Evolutionary conservation across 768 basidiomycete genomes (phyloP).

Genomic region (Russula sp.): DNA sequence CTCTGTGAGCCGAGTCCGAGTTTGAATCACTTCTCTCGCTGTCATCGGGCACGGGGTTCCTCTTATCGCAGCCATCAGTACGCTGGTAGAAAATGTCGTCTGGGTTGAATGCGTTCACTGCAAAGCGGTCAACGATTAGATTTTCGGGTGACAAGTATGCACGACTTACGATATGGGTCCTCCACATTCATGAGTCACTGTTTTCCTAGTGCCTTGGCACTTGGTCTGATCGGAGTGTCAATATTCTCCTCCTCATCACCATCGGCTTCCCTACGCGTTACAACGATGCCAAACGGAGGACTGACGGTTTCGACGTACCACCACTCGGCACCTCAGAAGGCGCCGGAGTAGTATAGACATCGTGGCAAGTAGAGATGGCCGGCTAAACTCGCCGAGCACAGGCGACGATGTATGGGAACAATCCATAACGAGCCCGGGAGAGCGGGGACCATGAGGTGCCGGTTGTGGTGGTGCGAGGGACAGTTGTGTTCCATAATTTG

Average conservation of each 20-base stretch:
- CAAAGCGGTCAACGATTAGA: too few species aligned
- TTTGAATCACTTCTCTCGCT: too few species aligned
- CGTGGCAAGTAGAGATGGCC: background rate
- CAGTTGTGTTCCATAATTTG: constrained; percentile 28
- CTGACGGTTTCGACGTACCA: background rate
- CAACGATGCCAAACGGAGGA: background rate
- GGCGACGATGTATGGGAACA: constrained; percentile 21
- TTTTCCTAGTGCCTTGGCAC: constrained; percentile 87
- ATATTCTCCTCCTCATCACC: constrained; percentile 27
- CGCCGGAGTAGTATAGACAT: constrained; percentile 1
- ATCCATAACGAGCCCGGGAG: constrained; percentile 40
- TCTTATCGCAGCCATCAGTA: too few species aligned
- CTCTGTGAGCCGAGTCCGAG: too few species aligned
- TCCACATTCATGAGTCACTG: constrained; percentile 39
- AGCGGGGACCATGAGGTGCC: constrained; percentile 68
- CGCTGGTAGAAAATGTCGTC: too few species aligned
- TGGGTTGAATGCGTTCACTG: too few species aligned
- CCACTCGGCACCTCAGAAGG: constrained; percentile 14
- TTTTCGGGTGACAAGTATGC: too few species aligned
- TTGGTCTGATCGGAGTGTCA: constrained; percentile 51
- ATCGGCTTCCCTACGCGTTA: background rate
- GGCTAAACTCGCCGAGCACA: background rate
- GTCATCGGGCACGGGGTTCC: too few species aligned
- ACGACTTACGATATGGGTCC: too few species aligned
- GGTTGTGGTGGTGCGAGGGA: constrained; percentile 59